Conservation (phyloP, 108 stramenopile species). For the Skeletonema costatum region DNA sequence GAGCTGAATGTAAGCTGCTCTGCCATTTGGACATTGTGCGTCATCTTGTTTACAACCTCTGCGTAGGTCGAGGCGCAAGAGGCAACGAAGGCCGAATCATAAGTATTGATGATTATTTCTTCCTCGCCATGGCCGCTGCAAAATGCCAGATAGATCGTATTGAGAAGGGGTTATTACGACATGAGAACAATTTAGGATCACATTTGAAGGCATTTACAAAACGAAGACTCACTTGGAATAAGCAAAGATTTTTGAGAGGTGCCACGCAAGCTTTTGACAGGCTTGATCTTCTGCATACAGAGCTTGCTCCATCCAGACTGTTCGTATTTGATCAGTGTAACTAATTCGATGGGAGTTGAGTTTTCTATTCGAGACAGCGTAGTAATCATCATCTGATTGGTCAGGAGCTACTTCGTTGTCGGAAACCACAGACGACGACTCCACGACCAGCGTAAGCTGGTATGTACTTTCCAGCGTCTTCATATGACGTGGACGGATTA, state of each 20-base stretch:
- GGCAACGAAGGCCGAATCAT: slow-evolving; percentile 47
- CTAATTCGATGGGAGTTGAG: slow-evolving; percentile 10
- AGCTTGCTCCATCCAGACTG: slow-evolving; percentile 29
- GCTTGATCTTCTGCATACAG: slow-evolving; percentile 50
- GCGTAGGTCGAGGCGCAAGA: slow-evolving; percentile 38
- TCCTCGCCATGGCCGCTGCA: not conserved
- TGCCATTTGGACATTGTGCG: slow-evolving; percentile 44
- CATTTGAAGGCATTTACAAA: no score
- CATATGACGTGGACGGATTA: not conserved
- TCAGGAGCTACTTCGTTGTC: slow-evolving; percentile 44
- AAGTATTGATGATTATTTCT: slow-evolving; percentile 40
- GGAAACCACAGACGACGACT: slow-evolving; percentile 34
- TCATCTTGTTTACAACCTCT: slow-evolving; percentile 44
- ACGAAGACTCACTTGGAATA: no score
- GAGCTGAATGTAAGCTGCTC: slow-evolving; percentile 28
- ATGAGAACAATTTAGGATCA: no score
- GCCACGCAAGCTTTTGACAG: slow-evolving; percentile 52
- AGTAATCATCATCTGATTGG: slow-evolving; percentile 25
- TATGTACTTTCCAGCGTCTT: slow-evolving; percentile 14
- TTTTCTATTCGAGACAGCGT: slow-evolving; percentile 32
- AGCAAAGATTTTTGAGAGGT: slow-evolving; percentile 45
- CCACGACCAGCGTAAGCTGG: slow-evolving; percentile 19
- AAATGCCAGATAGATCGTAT: not conserved
- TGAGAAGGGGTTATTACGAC: no score
- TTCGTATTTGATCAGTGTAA: slow-evolving; percentile 23